Base-by-base conservation (phyloP, 805 yeast genomes). In the Naumovozyma castellii region DNA sequence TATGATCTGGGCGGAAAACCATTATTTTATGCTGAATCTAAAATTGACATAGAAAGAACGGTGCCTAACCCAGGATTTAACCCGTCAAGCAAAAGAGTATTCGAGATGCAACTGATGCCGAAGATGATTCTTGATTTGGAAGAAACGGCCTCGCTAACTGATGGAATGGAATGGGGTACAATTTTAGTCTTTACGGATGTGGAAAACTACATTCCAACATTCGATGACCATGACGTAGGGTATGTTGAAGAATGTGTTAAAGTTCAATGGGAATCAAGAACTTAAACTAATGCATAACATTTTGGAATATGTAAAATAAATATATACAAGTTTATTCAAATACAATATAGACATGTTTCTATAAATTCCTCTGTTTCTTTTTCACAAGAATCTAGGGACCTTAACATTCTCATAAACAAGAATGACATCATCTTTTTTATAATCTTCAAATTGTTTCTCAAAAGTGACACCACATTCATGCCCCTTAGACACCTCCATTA, bases 121-220 rank as follows among this genome's bases (percentile, higher is more conserved):
- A 85, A 85, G 57, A 76, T 87, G 39, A 90, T 92, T 39, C 68
- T 84, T 37, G 90, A 85, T 52, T 68, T 92, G 34, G 97, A 90
- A 56, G 68, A 67, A 33, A 61, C 64, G 20, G 53, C 59, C 13
- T 65, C 58, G 37, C 65, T 83, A 2, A 51, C 72, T 33, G 76
- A 76, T 28, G 97, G 97, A 10, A 90, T 90, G 94, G 94, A 90
- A 46, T 92, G 98, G 98, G 97, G 97, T 1, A 84, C 97, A 0
- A 83, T 92, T 22, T 65, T 85, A 18, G 83, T 90, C 1, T 84
- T 79, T 32, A 84, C 96, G 0, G 87, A 84, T 49, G 61, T 63
- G 5, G 79, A 76, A 47, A 94, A 84, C 54, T 75, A 66, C 44
- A 61, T 68, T 13, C 80, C 86, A 10, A 45, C 58, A 18, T 61